phyloP scores from a whole-genome alignment of 768 basidiomycete genomes.

The Vishniacozyma victoriae region DNA sequence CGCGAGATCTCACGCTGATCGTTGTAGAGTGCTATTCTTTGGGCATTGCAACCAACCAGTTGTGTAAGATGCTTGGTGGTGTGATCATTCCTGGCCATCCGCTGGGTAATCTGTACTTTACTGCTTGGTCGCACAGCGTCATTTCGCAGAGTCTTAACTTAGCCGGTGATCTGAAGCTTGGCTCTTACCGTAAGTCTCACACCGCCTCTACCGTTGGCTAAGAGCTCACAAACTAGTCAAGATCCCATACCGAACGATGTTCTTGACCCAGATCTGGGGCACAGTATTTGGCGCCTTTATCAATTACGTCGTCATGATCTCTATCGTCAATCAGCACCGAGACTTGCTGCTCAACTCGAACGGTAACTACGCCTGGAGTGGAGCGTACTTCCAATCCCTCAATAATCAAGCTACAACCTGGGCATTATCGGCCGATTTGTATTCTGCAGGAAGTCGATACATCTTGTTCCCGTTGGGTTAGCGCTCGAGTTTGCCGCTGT shows the following conservation, averaged over 20 bases:
- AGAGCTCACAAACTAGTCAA: too few species aligned
- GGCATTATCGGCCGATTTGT: conserved; percentile 3
- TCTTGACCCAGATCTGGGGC: conserved; percentile 13
- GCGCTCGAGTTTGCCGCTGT: conserved; percentile 2
- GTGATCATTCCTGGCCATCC: conserved; percentile 13
- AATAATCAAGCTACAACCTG: conserved; percentile 9
- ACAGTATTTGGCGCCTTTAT: conserved; percentile 12
- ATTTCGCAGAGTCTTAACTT: conserved; percentile 1
- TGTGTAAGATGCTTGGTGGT: conserved; percentile 39
- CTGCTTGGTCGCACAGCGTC: conserved; percentile 9
- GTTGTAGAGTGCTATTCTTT: conserved; percentile 47
- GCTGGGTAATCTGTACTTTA: conserved; percentile 13
- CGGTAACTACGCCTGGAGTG: conserved; percentile 7
- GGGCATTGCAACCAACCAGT: conserved; percentile 57
- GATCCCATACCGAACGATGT: conserved; percentile 9
- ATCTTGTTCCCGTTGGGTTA: conserved; percentile 3
- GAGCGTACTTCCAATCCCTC: conserved; percentile 3
- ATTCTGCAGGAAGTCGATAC: not conserved
- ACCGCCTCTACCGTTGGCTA: too few species aligned
- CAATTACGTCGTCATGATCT: conserved; percentile 19
- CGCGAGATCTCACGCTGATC: not conserved
- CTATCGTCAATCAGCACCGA: not conserved
- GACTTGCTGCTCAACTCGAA: conserved; percentile 2
- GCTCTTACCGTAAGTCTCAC: too few species aligned
- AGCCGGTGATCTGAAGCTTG: conserved; percentile 7